These are phyloP conservation scores for Paramarasmius palmivorus DNA, from an alignment of 1,284 basidiomycete genomes.

Conservation along the genomic window DNA sequence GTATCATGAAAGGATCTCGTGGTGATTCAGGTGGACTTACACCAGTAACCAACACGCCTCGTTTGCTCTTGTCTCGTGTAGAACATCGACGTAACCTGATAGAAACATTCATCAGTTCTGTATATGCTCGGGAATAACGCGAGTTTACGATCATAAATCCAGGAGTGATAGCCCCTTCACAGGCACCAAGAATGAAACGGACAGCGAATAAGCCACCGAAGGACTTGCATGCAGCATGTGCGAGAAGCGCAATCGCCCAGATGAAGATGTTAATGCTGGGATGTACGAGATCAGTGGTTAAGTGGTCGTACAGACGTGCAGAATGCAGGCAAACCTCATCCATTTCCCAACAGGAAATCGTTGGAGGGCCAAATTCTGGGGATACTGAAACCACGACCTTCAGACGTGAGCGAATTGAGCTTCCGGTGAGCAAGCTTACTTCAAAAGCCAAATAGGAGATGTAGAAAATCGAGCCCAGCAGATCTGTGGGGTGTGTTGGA, in stretches of 20 bases:
- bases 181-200: conserved; percentile 57
- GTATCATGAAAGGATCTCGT: conserved; percentile 12
- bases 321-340: conserved; percentile 45
- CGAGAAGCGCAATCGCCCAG: conserved; percentile 64
- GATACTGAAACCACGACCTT: conserved; percentile 51
- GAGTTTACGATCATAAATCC: conserved; percentile 70
- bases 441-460: conserved; percentile 56
- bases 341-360: conserved; percentile 78
- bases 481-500: conserved; percentile 45
- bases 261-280: conserved; percentile 65
- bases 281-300: conserved; percentile 38
- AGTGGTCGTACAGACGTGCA: background rate
- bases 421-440: conserved; percentile 23
- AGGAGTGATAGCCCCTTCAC: conserved; percentile 77
- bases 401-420: conserved; percentile 20
- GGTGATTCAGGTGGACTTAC: conserved; percentile 38
- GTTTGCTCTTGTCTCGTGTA: conserved; percentile 80
- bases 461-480: conserved; percentile 79
- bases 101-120: conserved; percentile 5
- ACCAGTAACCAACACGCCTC: conserved; percentile 74
- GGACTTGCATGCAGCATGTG: conserved; percentile 21
- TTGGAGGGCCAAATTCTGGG: conserved; percentile 78
- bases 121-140: background rate
- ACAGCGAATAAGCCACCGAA: conserved; percentile 70
- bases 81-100: conserved; percentile 59